phyloP scores from a whole-genome alignment of 257 asterid genomes.

The Schizonepeta tenuifolia region DNA sequence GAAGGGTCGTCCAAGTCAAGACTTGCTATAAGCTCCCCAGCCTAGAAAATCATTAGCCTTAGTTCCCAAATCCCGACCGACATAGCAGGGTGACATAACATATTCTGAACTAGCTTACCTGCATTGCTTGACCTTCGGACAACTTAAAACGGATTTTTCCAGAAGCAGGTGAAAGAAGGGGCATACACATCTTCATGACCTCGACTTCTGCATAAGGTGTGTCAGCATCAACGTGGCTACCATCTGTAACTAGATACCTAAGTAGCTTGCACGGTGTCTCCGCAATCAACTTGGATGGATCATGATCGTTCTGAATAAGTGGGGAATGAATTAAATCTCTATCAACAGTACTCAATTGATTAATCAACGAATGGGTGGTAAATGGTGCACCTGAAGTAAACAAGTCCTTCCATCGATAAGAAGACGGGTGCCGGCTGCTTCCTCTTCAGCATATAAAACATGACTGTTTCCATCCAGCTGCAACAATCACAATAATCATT shows the following conservation, averaged over 20 bases:
- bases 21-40: slow-evolving; percentile 96
- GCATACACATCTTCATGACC: slow-evolving; percentile 99
- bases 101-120: slow-evolving; percentile 57
- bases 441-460: slow-evolving; percentile 95
- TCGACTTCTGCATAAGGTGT: slow-evolving; percentile 97
- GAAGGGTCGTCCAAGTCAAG: slow-evolving; percentile 98
- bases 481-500: slow-evolving; percentile 39
- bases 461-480: slow-evolving; percentile 98
- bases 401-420: slow-evolving; percentile 99
- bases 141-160: slow-evolving; percentile 78
- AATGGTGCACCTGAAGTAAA: slow-evolving; percentile 84
- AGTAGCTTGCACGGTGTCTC: slow-evolving; percentile 99
- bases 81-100: slow-evolving; percentile 20
- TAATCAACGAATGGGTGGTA: slow-evolving; percentile 27
- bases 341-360: slow-evolving; percentile 17
- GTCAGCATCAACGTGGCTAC: slow-evolving; percentile 93
- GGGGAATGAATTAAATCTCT: slow-evolving; percentile 25
- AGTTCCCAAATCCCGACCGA: slow-evolving; percentile 27
- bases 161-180: slow-evolving; percentile 98
- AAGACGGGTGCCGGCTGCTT: slow-evolving; percentile 99
- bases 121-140: slow-evolving; percentile 99
- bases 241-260: slow-evolving; percentile 67
- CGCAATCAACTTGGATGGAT: slow-evolving; percentile 94
- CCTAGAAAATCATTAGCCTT: slow-evolving; percentile 49
- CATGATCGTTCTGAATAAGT: slow-evolving; percentile 88